Conservation (phyloP, 2,329 filamentous ascomycete species). For the Paracorniculantispora psalliotae region DNA sequence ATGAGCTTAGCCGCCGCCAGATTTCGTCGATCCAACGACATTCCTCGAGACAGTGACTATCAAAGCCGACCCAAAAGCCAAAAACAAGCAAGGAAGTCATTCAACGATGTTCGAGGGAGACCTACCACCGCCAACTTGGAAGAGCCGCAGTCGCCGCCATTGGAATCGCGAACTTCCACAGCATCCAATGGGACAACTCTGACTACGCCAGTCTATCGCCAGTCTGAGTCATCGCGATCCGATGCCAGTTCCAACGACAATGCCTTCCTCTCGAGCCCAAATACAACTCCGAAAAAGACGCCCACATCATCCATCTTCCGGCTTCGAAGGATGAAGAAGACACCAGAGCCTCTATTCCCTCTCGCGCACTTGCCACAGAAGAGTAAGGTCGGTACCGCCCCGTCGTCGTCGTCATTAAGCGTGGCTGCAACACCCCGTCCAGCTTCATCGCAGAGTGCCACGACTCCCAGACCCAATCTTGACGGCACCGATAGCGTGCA, state of each 20-base stretch:
- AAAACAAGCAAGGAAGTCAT: conserved; percentile 31
- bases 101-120: conserved; percentile 38
- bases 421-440: conserved; percentile 30
- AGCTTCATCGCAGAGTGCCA: conserved; percentile 29
- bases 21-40: conserved; percentile 48
- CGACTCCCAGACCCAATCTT: conserved; percentile 19
- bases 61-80: conserved; percentile 4
- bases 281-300: conserved; percentile 55
- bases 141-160: conserved; percentile 41
- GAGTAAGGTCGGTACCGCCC: conserved; percentile 37
- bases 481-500: conserved; percentile 27
- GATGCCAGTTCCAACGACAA: conserved; percentile 75
- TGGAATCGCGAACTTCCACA: conserved; percentile 25
- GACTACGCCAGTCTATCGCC: conserved; percentile 41
- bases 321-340: conserved; percentile 71
- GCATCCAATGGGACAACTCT: conserved; percentile 39
- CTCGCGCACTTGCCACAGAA: conserved; percentile 79
- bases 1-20: conserved; percentile 48
- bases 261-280: conserved; percentile 53
- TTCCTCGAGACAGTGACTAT: conserved; percentile 26
- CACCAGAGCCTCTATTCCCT: conserved; percentile 74
- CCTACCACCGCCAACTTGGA: conserved; percentile 43
- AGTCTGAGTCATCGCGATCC: conserved; percentile 76
- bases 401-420: conserved; percentile 41
- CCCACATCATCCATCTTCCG: conserved; percentile 73